Conservation (phyloP, 2,329 filamentous ascomycete genomes). For the Zymoseptoria pseudotritici region DNA sequence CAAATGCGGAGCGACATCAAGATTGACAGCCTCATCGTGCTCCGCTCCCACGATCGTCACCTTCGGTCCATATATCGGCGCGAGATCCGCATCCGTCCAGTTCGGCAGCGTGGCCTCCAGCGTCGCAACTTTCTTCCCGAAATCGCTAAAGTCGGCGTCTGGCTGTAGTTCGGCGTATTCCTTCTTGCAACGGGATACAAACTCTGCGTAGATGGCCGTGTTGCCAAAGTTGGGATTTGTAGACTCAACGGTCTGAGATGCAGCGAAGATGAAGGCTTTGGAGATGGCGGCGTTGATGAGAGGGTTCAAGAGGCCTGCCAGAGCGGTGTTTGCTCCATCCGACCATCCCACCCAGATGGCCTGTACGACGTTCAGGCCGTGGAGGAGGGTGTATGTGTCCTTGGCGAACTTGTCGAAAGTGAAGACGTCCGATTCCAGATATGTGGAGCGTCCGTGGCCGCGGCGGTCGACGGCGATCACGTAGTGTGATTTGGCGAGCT, state of each 20-base stretch:
- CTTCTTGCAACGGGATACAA: constrained; percentile 30
- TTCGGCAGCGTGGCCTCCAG: constrained; percentile 34
- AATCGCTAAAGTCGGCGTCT: constrained; percentile 31
- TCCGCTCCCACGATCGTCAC: constrained; percentile 27
- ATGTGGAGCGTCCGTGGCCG: constrained; percentile 38
- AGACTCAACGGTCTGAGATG: constrained; percentile 27
- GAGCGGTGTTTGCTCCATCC: constrained; percentile 35
- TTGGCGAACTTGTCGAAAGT: constrained; percentile 35
- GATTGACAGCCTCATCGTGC: constrained; percentile 36
- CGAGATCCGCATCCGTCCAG: constrained; percentile 20
- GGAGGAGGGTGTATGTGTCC: constrained; percentile 32
- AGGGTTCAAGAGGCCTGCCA: constrained; percentile 32
- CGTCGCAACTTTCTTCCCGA: constrained; percentile 32
- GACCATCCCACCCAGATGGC: constrained; percentile 38
- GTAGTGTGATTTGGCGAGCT: constrained; percentile 30
- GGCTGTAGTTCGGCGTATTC: constrained; percentile 36
- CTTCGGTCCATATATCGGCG: constrained; percentile 22
- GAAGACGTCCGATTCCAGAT: constrained; percentile 31
- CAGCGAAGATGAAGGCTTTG: constrained; percentile 37
- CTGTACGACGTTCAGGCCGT: constrained; percentile 22
- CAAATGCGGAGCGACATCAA: constrained; percentile 31
- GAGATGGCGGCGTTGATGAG: constrained; percentile 28
- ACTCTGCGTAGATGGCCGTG: constrained; percentile 30
- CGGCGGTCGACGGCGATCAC: constrained; percentile 38
- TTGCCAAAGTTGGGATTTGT: constrained; percentile 32